phyloP scores from a whole-genome alignment of 2,329 filamentous ascomycete genomes.

The Aschersonia sp. region DNA sequence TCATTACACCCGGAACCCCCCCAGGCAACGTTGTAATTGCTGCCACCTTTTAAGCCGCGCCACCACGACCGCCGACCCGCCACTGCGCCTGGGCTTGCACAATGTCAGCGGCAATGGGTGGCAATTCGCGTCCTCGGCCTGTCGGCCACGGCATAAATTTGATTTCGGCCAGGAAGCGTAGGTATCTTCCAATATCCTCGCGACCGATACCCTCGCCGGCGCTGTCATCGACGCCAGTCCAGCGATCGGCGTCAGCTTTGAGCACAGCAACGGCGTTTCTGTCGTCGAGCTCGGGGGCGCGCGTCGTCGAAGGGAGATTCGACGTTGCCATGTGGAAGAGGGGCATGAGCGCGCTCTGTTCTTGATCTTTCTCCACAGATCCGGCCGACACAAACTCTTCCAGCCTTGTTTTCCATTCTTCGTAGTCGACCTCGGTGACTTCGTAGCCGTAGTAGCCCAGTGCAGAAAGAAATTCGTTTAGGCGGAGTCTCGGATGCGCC shows the following conservation, averaged over 20 bases:
- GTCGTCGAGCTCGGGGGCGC: conserved; percentile 49
- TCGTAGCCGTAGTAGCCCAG: conserved; percentile 61
- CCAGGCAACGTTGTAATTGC: no score
- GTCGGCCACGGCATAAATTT: conserved; percentile 15
- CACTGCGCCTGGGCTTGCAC: conserved; percentile 1
- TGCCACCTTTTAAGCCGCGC: neutral
- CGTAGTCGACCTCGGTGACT: conserved; percentile 62
- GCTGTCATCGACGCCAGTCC: conserved; percentile 41
- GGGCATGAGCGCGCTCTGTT: conserved; percentile 30
- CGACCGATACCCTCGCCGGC: conserved; percentile 20
- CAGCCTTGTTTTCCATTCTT: conserved; percentile 14
- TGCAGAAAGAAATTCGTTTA: conserved; percentile 61
- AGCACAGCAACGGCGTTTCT: conserved; percentile 50
- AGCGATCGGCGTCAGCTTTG: conserved; percentile 36
- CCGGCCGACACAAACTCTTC: conserved; percentile 13
- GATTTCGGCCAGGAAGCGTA: conserved; percentile 14
- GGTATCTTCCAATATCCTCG: conserved; percentile 12
- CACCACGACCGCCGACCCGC: conserved; percentile 1
- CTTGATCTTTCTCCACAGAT: conserved; percentile 10
- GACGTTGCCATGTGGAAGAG: conserved; percentile 49
- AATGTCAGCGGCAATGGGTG: conserved; percentile 2
- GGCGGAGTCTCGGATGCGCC: conserved; percentile 60
- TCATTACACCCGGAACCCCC: no score
- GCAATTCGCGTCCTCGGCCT: conserved; percentile 11
- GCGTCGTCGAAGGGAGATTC: conserved; percentile 52